phyloP scores from a whole-genome alignment of 257 asterid genomes.

The Ehretia macrophylla region DNA sequence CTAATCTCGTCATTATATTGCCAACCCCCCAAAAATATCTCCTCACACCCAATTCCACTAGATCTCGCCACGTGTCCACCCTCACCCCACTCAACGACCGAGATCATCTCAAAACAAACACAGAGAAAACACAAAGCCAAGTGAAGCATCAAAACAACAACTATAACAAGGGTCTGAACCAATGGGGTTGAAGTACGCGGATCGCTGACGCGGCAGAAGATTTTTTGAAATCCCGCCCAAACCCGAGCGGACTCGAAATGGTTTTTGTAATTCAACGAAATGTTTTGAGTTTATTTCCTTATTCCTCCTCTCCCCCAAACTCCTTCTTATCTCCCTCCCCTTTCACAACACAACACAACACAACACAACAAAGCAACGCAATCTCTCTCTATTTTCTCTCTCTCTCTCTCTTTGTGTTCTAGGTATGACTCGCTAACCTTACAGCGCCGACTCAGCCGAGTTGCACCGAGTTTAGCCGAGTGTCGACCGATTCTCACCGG shows the following conservation, averaged over 20 bases:
- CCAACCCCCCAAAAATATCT: conserved; percentile 14
- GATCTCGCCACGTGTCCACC: conserved; percentile 31
- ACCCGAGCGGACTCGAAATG: conserved; percentile 78
- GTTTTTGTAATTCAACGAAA: conserved; percentile 33
- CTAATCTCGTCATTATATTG: conserved; percentile 39
- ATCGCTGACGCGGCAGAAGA: conserved; percentile 50
- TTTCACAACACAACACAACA: conserved; percentile 26
- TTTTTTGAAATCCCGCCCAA: conserved; percentile 93
- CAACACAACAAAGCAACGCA: conserved; percentile 27
- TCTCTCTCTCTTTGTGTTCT: conserved; percentile 7
- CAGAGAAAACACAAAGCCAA: conserved; percentile 66
- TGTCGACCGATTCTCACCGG: conserved; percentile 36
- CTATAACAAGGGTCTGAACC: conserved; percentile 8
- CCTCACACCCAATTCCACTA: conserved; percentile 5
- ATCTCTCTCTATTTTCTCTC: conserved; percentile 35
- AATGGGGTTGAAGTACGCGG: conserved; percentile 26
- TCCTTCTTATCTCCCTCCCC: conserved; percentile 48
- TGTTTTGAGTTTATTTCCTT: conserved; percentile 24
- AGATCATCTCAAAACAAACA: conserved; percentile 46
- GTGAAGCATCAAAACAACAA: conserved; percentile 17
- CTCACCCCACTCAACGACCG: conserved; percentile 30
- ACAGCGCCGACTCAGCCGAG: conserved; percentile 16
- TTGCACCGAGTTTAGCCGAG: conserved; percentile 24
- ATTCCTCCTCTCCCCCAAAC: conserved; percentile 39
- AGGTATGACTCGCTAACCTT: conserved; percentile 27